phyloP scores from a whole-genome alignment of 495 filamentous ascomycete genomes.

The Penicillium verhagenii region DNA sequence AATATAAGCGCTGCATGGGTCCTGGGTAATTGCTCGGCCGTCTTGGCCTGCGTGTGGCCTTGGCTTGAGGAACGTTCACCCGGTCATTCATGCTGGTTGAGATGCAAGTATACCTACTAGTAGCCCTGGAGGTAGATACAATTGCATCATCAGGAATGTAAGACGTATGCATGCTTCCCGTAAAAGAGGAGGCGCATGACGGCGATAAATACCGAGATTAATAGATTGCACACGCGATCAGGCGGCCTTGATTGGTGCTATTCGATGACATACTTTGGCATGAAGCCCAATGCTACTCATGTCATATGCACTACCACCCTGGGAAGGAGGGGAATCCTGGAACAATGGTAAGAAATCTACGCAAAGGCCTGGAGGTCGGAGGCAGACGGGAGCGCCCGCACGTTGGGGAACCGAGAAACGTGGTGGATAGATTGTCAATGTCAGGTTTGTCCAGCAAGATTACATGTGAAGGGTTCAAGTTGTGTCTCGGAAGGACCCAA shows the following conservation, averaged over 20 bases:
- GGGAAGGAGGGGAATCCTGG: no score
- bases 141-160: no score
- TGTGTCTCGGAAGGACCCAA: conserved; percentile 11
- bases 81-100: background rate
- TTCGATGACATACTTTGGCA: background rate
- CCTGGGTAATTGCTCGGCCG: background rate
- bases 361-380: no score
- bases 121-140: no score
- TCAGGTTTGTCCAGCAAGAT: no score
- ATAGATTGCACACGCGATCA: background rate
- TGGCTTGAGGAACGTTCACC: background rate
- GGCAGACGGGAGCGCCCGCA: no score
- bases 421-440: no score
- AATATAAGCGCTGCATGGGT: background rate
- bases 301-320: background rate
- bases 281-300: background rate
- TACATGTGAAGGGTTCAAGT: conserved; percentile 58
- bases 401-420: background rate
- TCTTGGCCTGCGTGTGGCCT: background rate
- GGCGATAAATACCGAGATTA: no score
- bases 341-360: no score
- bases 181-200: conserved; percentile 42
- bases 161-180: no score
- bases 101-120: no score
- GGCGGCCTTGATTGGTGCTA: background rate